phyloP scores from a whole-genome alignment of 2,329 filamentous ascomycete species.

The Ophiostoma novo-ulmi region DNA sequence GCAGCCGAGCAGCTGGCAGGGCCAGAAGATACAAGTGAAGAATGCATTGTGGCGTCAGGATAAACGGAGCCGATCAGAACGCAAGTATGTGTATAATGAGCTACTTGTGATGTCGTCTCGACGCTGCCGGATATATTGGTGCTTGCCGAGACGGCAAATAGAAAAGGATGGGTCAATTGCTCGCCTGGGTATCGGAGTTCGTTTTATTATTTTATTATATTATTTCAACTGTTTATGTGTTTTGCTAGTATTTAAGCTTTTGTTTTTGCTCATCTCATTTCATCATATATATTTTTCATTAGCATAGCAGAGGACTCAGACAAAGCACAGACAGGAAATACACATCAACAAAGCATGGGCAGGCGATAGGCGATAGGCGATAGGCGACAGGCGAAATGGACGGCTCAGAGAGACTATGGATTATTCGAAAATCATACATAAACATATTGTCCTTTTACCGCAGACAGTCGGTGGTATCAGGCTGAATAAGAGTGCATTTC shows the following conservation, averaged over 20 bases:
- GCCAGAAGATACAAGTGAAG: not conserved
- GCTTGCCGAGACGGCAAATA: no score
- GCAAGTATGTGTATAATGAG: no score
- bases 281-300: not conserved
- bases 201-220: not conserved
- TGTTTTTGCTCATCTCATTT: not conserved
- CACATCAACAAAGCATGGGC: conserved; percentile 6
- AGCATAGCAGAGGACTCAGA: not conserved
- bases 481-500: no score
- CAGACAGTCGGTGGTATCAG: not conserved
- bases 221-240: not conserved
- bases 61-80: no score
- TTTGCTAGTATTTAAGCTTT: not conserved
- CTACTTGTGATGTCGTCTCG: no score
- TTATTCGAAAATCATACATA: not conserved
- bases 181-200: not conserved
- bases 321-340: not conserved
- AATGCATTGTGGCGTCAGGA: not conserved
- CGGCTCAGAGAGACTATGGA: not conserved
- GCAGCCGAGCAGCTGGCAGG: not conserved
- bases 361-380: conserved; percentile 1
- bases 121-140: no score
- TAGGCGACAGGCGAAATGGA: not conserved
- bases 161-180: no score
- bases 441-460: not conserved